A percentile compares a stretch with the other conserved stretches of the same genome.
phyloP scores from a whole-genome alignment of 116 monocot species.

The Thalassia testudinum region DNA sequence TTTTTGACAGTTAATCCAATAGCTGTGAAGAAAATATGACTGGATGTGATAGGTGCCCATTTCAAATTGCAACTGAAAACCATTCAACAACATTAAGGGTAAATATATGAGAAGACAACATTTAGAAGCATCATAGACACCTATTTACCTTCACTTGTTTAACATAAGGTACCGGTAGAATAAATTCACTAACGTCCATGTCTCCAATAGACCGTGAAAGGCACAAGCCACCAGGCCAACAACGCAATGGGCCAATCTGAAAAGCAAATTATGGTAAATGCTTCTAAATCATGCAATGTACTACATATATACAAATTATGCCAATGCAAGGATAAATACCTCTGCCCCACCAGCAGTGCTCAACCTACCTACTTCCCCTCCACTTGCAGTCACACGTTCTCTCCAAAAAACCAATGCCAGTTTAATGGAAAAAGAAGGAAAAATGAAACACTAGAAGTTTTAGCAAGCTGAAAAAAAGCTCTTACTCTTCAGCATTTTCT shows the following conservation, averaged over 20 bases:
- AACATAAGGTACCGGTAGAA: slow-evolving; percentile 53
- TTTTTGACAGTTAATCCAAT: background rate
- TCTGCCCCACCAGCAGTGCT: slow-evolving; percentile 79
- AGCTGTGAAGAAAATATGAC: no score
- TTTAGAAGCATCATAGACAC: no score
- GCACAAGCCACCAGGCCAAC: slow-evolving; percentile 70
- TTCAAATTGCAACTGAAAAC: background rate
- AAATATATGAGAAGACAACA: background rate
- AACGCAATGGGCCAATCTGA: slow-evolving; percentile 61
- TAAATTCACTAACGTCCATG: slow-evolving; percentile 62
- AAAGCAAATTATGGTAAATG: background rate
- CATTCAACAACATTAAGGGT: background rate
- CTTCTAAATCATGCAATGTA: background rate
- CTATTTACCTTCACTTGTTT: slow-evolving; percentile 57
- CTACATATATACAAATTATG: no score
- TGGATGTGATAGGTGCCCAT: no score
- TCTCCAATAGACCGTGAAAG: slow-evolving; percentile 68
- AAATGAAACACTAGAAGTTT: no score
- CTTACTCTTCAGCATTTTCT: slow-evolving; percentile 96
- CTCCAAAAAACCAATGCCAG: slow-evolving; percentile 30
- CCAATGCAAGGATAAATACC: slow-evolving; percentile 16
- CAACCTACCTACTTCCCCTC: slow-evolving; percentile 90
- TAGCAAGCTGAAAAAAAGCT: no score
- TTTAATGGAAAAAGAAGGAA: background rate
- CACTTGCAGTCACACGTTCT: slow-evolving; percentile 85